phyloP scores from a whole-genome alignment of 2,329 filamentous ascomycete species.

The Didymella exigua region DNA sequence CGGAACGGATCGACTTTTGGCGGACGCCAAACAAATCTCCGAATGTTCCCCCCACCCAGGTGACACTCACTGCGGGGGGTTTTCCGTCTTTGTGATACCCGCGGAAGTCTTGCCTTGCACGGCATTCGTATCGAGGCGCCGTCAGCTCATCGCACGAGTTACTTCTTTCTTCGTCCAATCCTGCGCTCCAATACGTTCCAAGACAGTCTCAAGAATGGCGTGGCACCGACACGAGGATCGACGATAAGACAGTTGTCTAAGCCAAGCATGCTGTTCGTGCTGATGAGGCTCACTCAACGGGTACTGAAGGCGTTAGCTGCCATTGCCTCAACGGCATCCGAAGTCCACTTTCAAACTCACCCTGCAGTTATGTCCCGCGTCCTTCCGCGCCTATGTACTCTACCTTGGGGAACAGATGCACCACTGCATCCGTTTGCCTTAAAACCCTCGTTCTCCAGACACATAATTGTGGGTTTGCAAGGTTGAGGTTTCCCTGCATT shows the following conservation, averaged over 20 bases:
- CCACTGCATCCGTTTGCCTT: background rate
- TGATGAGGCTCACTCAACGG: conserved; percentile 15
- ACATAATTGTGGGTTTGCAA: background rate
- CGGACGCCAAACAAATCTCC: conserved; percentile 6
- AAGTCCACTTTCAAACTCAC: conserved; percentile 3
- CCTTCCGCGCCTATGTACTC: conserved; percentile 1
- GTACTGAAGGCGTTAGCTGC: conserved; percentile 5
- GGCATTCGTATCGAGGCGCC: conserved; percentile 1
- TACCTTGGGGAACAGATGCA: conserved; percentile 8
- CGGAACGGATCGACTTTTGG: conserved; percentile 3
- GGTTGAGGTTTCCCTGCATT: background rate
- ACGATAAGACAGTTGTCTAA: conserved; percentile 1
- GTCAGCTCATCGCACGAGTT: conserved; percentile 10
- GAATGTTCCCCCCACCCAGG: background rate
- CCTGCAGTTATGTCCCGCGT: conserved; percentile 4
- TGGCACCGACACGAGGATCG: conserved; percentile 9
- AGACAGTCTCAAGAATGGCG: background rate
- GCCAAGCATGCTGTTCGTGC: conserved; percentile 1
- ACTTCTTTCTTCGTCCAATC: background rate
- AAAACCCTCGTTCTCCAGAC: background rate
- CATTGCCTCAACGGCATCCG: conserved; percentile 8
- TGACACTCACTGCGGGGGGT: background rate
- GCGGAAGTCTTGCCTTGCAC: conserved; percentile 8
- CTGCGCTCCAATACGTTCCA: background rate
- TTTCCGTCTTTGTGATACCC: background rate